Conservation (phyloP, 768 basidiomycete species). For the Daedalea quercina region DNA sequence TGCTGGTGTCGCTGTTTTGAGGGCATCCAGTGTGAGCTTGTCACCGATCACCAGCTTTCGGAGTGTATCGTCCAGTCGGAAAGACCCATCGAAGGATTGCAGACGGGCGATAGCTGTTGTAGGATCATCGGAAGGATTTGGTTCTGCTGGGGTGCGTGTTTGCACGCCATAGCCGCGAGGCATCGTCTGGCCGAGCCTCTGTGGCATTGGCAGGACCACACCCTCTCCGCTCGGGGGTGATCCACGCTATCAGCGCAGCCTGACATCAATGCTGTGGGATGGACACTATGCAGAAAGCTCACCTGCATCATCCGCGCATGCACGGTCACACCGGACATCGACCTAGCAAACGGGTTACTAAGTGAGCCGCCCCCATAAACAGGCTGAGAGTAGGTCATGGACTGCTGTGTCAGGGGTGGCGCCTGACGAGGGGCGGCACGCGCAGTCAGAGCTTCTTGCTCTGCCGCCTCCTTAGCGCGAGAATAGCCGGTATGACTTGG, state of each 20-base stretch:
- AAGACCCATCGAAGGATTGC: conserved; percentile 40
- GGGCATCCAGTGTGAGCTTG: background rate
- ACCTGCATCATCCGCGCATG: no score
- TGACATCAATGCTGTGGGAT: no score
- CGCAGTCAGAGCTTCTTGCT: no score
- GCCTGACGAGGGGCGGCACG: no score
- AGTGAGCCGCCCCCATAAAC: no score
- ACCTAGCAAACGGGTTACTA: no score
- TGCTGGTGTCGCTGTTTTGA: background rate
- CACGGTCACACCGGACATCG: no score
- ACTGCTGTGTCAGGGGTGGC: no score
- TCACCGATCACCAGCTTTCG: conserved; percentile 23
- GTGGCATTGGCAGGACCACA: background rate
- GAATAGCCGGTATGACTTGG: background rate
- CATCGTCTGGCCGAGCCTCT: background rate
- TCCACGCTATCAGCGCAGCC: no score
- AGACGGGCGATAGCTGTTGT: background rate
- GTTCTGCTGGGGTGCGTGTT: background rate
- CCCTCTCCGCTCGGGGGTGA: no score
- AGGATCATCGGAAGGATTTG: conserved; percentile 5
- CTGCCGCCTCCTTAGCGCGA: background rate
- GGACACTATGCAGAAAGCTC: no score
- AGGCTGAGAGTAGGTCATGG: no score
- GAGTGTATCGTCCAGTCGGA: conserved; percentile 27
- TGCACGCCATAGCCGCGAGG: background rate